phyloP scores from a whole-genome alignment of 352 stramenopile genomes.

The Saprolegnia parasitica region DNA sequence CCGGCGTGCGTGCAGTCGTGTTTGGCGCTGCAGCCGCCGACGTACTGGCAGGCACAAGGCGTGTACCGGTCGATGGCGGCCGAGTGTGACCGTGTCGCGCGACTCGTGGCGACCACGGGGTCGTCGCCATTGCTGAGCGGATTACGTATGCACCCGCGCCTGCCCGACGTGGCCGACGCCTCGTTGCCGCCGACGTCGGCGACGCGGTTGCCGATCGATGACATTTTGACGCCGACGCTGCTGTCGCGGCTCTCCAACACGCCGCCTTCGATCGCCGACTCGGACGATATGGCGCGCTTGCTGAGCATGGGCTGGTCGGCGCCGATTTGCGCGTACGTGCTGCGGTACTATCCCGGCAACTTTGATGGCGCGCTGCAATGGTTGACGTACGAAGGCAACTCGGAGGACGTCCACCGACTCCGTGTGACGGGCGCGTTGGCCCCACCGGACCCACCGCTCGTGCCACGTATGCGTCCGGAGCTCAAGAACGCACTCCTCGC shows the following conservation, averaged over 20 bases:
- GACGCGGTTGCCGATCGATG: neutral
- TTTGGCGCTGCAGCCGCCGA: constrained; percentile 9
- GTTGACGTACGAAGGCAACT: constrained; percentile 24
- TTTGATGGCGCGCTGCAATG: constrained; percentile 16
- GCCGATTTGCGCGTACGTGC: constrained; percentile 5
- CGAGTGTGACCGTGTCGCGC: neutral
- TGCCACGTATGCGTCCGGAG: neutral
- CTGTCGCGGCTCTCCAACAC: constrained; percentile 6
- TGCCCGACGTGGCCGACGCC: neutral
- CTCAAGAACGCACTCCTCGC: constrained; percentile 1
- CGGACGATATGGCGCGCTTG: constrained; percentile 8
- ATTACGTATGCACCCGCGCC: neutral
- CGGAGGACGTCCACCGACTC: constrained; percentile 18
- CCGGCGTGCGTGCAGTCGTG: neutral
- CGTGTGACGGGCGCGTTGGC: neutral
- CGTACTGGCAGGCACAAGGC: constrained; percentile 18
- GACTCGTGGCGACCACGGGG: neutral
- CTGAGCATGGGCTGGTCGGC: constrained; percentile 16
- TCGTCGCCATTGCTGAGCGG: neutral
- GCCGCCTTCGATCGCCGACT: no score
- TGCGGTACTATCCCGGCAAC: constrained; percentile 25
- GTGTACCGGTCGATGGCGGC: constrained; percentile 3
- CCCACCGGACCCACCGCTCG: neutral
- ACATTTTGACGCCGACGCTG: constrained; percentile 8
- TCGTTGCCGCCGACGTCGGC: neutral